A percentile compares a stretch with the other conserved stretches of the same genome.
These are phyloP conservation scores for Penicillium sp. DNA, from an alignment of 2,329 filamentous ascomycete genomes.

Conservation along the genomic window DNA sequence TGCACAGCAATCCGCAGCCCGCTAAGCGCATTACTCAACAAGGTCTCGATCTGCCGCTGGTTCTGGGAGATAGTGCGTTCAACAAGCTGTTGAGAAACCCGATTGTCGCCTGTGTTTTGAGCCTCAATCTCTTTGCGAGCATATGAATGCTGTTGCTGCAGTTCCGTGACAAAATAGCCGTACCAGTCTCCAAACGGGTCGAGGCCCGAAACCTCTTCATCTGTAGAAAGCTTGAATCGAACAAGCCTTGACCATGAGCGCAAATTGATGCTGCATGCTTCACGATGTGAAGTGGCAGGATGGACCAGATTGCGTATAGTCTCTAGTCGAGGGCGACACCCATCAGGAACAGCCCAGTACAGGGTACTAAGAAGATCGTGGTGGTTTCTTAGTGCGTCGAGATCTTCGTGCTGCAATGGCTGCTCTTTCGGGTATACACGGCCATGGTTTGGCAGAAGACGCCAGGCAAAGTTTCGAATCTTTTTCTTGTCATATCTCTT, in stretches of 20 bases:
- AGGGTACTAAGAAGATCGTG: constrained; percentile 61
- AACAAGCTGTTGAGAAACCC: constrained; percentile 49
- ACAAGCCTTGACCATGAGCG: constrained; percentile 59
- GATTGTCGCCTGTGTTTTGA: constrained; percentile 44
- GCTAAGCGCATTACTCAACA: constrained; percentile 53
- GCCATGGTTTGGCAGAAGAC: constrained; percentile 61
- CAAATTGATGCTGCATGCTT: constrained; percentile 60
- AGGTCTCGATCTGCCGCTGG: constrained; percentile 57
- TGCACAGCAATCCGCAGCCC: constrained; percentile 52
- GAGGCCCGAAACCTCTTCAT: constrained; percentile 48
- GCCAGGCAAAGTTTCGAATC: constrained; percentile 57
- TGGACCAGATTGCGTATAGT: constrained; percentile 57
- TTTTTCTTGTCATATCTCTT: constrained; percentile 52
- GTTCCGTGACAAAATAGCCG: constrained; percentile 53
- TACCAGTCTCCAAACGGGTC: constrained; percentile 57
- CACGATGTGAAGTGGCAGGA: constrained; percentile 57
- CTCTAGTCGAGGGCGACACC: constrained; percentile 54
- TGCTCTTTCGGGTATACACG: constrained; percentile 61
- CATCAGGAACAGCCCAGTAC: constrained; percentile 57
- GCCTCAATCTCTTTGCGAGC: constrained; percentile 60
- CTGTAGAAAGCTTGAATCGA: constrained; percentile 56
- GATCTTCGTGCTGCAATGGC: constrained; percentile 52
- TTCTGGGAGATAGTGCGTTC: constrained; percentile 56
- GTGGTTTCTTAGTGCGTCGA: constrained; percentile 61
- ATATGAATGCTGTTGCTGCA: constrained; percentile 55